These are phyloP conservation scores for Globisporangium acanthophoron DNA, from an alignment of 352 stramenopile species.

Conservation along the genomic window DNA sequence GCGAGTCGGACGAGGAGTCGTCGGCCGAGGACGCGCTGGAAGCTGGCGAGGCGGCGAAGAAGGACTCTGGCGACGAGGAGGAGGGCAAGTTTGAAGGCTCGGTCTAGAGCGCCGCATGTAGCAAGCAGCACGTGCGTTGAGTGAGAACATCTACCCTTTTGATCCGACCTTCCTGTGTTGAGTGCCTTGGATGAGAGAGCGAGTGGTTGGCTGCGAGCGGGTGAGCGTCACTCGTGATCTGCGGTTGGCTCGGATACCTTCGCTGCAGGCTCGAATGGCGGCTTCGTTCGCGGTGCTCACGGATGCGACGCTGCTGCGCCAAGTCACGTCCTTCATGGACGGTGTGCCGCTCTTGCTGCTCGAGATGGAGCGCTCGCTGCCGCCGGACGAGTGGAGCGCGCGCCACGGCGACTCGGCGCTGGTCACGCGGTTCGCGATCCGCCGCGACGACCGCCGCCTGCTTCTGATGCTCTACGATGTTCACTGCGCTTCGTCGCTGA, in stretches of 20 bases:
- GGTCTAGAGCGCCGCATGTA: slow-evolving; percentile 18
- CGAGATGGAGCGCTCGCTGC: slow-evolving; percentile 5
- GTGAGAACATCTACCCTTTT: too few relatives aligned
- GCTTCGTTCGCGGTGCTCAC: slow-evolving; percentile 5
- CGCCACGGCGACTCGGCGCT: slow-evolving; percentile 2
- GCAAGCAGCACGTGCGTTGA: background rate
- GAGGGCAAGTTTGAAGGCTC: slow-evolving; percentile 53
- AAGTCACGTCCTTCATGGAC: slow-evolving; percentile 1
- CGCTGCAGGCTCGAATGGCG: background rate
- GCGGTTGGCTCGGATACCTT: background rate
- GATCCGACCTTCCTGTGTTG: too few relatives aligned
- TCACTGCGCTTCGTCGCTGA: background rate
- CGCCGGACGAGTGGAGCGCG: slow-evolving; percentile 7
- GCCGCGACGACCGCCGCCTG: slow-evolving; percentile 1
- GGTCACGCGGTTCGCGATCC: slow-evolving; percentile 3
- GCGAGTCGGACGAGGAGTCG: slow-evolving; percentile 25
- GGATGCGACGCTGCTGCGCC: background rate
- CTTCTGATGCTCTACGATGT: slow-evolving; percentile 3
- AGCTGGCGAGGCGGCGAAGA: slow-evolving; percentile 20
- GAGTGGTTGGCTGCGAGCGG: too few relatives aligned
- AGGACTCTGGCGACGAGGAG: slow-evolving; percentile 18
- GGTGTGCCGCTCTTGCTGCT: slow-evolving; percentile 1
- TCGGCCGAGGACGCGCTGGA: slow-evolving; percentile 32
- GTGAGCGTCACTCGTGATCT: background rate
- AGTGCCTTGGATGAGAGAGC: too few relatives aligned